Conservation (phyloP, 306 rosid genomes). For the Quercus wislizeni region DNA sequence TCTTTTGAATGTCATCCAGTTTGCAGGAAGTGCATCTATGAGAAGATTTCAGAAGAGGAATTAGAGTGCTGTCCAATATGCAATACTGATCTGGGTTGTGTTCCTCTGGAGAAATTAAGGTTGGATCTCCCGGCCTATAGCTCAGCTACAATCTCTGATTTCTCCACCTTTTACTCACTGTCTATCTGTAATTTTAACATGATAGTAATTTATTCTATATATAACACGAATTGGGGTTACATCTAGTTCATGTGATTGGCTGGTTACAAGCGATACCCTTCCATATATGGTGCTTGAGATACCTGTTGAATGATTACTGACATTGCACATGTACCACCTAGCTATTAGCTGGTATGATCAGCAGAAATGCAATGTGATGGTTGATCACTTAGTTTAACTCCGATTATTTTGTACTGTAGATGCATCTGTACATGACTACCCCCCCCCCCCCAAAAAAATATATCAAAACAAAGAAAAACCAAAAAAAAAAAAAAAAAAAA, state of each 20-base stretch:
- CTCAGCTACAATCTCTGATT: not conserved
- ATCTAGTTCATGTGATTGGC: slow-evolving; percentile 9
- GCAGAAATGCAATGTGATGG: not conserved
- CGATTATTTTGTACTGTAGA: not conserved
- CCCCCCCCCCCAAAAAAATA: not conserved
- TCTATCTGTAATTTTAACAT: not conserved
- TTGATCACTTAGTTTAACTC: not conserved
- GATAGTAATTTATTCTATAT: not conserved
- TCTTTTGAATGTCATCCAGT: slow-evolving; percentile 44
- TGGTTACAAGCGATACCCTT: not conserved
- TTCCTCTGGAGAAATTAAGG: slow-evolving; percentile 74
- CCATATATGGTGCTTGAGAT: not conserved
- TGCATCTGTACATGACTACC: not conserved
- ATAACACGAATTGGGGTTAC: not conserved
- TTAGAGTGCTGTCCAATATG: slow-evolving; percentile 72
- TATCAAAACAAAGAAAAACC: too few species aligned
- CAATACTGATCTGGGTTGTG: slow-evolving; percentile 53
- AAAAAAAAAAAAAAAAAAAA: too few species aligned
- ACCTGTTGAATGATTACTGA: not conserved
- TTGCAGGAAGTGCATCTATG: slow-evolving; percentile 85
- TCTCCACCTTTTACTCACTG: not conserved
- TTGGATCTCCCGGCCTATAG: slow-evolving; percentile 18
- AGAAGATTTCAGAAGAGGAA: slow-evolving; percentile 57
- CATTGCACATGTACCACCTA: not conserved
- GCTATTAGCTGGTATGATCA: not conserved